These are phyloP conservation scores for Candida pseudocylindracea DNA, from an alignment of 1,139 yeast genomes.

Conservation along the genomic window DNA sequence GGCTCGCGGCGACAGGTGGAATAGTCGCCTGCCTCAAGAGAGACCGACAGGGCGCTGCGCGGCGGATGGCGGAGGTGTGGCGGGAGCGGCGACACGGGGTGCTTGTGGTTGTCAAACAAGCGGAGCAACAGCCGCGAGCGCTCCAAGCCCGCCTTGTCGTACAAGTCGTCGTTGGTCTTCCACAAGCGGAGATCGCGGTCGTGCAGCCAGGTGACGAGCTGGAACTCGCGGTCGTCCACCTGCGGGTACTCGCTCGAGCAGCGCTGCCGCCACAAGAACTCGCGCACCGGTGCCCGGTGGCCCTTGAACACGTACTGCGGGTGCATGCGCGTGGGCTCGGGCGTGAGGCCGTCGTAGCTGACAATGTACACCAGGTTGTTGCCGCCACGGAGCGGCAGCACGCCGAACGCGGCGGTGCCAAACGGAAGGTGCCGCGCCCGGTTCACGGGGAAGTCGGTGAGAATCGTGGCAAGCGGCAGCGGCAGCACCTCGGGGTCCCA, in stretches of 20 bases:
- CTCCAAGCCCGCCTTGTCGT: constrained; percentile 23
- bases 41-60: too few species aligned
- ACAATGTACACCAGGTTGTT: constrained; percentile 49
- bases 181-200: constrained; percentile 72
- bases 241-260: constrained; percentile 18
- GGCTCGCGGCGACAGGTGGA: too few species aligned
- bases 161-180: constrained; percentile 44
- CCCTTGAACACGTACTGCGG: constrained; percentile 54
- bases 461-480: constrained; percentile 25
- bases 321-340: constrained; percentile 2
- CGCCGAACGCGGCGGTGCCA: constrained; percentile 67
- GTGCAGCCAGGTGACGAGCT: constrained; percentile 73
- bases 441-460: constrained; percentile 69
- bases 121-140: too few species aligned
- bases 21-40: too few species aligned
- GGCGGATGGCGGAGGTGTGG: too few species aligned
- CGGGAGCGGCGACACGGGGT: too few species aligned
- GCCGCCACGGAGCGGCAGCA: constrained; percentile 85
- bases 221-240: constrained; percentile 32
- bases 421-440: constrained; percentile 78
- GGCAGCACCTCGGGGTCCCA: constrained; percentile 34
- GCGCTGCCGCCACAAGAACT: constrained; percentile 68
- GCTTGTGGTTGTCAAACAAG: too few species aligned
- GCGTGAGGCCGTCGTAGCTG: constrained; percentile 17
- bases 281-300: constrained; percentile 67